Percentiles rank a stretch among this genome's conserved stretches.
Conservation (phyloP, 148 eudicot species). For the Fagopyrum esculentum region DNA sequence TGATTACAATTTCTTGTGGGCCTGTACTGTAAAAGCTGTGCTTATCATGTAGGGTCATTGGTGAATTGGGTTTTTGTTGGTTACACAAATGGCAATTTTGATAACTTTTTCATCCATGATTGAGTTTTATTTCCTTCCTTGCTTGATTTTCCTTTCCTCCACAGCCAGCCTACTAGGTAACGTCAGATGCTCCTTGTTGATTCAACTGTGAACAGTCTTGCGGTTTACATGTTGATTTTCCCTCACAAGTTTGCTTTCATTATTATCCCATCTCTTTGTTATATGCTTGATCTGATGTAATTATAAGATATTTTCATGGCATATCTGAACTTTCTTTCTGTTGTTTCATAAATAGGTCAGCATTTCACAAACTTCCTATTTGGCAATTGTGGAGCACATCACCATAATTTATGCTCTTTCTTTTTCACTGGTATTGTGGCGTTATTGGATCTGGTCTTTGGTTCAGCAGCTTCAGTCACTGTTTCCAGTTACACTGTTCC, state of each 20-base stretch:
- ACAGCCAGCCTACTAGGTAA: background rate
- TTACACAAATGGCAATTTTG: background rate
- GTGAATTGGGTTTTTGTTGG: conserved; percentile 6
- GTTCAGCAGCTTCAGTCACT: too few relatives aligned
- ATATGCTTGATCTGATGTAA: background rate
- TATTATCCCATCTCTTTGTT: background rate
- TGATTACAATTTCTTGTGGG: background rate
- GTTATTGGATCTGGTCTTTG: too few relatives aligned
- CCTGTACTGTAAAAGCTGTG: conserved; percentile 1
- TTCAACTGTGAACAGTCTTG: too few relatives aligned
- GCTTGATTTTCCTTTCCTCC: background rate
- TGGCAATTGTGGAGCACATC: too few relatives aligned
- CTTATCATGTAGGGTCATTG: background rate
- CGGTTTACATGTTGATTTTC: too few relatives aligned
- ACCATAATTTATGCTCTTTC: too few relatives aligned
- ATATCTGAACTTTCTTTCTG: background rate
- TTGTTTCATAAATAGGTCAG: background rate
- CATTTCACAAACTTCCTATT: too few relatives aligned
- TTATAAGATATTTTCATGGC: background rate
- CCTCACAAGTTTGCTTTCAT: conserved; percentile 1
- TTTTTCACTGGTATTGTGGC: too few relatives aligned
- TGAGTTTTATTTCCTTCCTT: background rate
- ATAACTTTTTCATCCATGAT: background rate
- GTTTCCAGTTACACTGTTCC: too few relatives aligned
- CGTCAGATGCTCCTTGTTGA: background rate